phyloP scores from a whole-genome alignment of 1,139 yeast species.

The Citeromyces hawaiiensis region DNA sequence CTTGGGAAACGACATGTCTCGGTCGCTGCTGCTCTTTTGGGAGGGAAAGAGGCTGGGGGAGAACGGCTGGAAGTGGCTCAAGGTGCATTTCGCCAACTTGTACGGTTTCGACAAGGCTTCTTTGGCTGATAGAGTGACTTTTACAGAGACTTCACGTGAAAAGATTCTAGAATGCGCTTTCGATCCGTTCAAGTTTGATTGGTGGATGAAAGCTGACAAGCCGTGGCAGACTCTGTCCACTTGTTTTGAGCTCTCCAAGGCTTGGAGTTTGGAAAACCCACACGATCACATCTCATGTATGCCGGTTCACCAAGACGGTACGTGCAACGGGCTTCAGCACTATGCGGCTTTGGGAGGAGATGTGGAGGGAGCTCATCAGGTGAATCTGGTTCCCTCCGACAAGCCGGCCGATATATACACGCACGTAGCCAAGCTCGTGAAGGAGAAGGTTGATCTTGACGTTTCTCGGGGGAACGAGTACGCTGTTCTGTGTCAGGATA shows the following conservation, averaged over 20 bases:
- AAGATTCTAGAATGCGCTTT: slow-evolving; percentile 54
- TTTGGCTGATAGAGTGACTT: slow-evolving; percentile 59
- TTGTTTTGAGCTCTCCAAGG: slow-evolving; percentile 68
- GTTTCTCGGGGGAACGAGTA: slow-evolving; percentile 30
- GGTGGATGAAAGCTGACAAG: slow-evolving; percentile 86
- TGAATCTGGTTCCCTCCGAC: slow-evolving; percentile 70
- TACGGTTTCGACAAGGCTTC: slow-evolving; percentile 83
- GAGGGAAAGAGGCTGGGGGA: slow-evolving; percentile 70
- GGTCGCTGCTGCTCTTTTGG: slow-evolving; percentile 83
- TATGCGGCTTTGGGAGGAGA: slow-evolving; percentile 98
- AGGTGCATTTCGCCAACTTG: slow-evolving; percentile 79
- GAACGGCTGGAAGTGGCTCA: slow-evolving; percentile 73
- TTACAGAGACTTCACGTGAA: slow-evolving; percentile 55
- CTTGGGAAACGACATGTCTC: slow-evolving; percentile 81
- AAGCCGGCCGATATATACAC: slow-evolving; percentile 87
- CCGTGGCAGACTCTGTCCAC: slow-evolving; percentile 95
- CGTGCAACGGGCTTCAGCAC: slow-evolving; percentile 95
- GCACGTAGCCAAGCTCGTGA: slow-evolving; percentile 68
- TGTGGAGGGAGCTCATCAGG: slow-evolving; percentile 86
- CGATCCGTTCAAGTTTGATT: slow-evolving; percentile 46
- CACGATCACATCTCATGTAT: slow-evolving; percentile 61
- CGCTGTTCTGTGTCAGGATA: slow-evolving; percentile 43
- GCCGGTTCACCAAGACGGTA: slow-evolving; percentile 96
- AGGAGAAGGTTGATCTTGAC: slow-evolving; percentile 42
- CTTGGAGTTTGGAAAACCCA: slow-evolving; percentile 62